Base-by-base conservation (phyloP, 2,329 filamentous ascomycete genomes). In the Neofusicoccum umdonicola region DNA sequence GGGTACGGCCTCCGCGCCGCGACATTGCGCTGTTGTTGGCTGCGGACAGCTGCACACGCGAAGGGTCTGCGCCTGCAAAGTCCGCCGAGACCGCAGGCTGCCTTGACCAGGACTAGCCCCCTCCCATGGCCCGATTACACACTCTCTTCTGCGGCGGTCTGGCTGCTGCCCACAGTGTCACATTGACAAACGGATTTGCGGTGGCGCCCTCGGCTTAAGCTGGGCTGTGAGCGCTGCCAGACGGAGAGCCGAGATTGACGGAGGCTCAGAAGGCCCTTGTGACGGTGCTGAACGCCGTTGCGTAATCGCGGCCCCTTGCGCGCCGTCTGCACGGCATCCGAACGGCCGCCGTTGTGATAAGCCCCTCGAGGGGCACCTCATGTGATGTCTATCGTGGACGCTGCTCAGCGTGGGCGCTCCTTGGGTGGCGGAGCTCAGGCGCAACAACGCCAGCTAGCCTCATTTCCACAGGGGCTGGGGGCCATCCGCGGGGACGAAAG, bases 171-270 rank as follows among this genome's bases (percentile, higher is more conserved):
- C 42, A 1, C 37, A n/a, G n/a, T 17, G 42, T 60, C 56, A 60
- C 41, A n/a, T 37, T 60, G 56, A 13, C 56, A 34, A 6, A 12
- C 44, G 15, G 35, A n/a, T 34, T 34, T 13, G 44, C 41, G 27
- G 56, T 47, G 22, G 9, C 5, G 9, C 15, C 35, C 50, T 56
- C 61, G 61, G 61, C 61, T 56, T 44, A 56, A 56, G 17, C n/a
- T 34, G 9, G 12, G 39, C 27, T n/a, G 61, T 31, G 17, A 37
- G 39, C 31, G n/a, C 42, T 39, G n/a, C 22, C 41, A 31, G 15
- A n/a, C 22, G 42, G 31, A 63, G 51, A 63, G 41, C 41, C 50
- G 50, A 52, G 50, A 41, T 31, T 8, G 39, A 17, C 37, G 39
- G 37, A 34, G 39, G 9, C 31, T 15, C 9, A n/a, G 17, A 56